These are phyloP conservation scores for Meyerozyma sp. DNA, from an alignment of 1,139 yeast species.

Conservation along the genomic window DNA sequence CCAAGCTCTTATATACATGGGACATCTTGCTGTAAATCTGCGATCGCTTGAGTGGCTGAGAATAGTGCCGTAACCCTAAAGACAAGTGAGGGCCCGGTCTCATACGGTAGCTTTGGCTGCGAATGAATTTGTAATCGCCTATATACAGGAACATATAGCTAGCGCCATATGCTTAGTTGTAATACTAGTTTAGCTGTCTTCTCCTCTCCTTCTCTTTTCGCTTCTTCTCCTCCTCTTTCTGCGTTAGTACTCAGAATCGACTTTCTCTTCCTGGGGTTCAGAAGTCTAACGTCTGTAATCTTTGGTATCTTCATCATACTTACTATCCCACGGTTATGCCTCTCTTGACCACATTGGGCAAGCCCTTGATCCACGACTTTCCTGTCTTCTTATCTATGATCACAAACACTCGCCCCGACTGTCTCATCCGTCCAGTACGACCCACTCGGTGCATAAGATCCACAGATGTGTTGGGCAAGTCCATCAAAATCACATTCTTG, in stretches of 20 bases:
- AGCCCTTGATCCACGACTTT: conserved; percentile 79
- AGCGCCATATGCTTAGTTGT: no score
- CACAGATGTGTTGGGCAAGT: conserved; percentile 77
- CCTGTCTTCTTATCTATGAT: conserved; percentile 60
- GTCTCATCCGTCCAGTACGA: conserved; percentile 90
- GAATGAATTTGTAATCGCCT: not conserved
- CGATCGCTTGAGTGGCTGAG: conserved; percentile 4
- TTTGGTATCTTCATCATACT: conserved; percentile 13
- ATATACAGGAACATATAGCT: not conserved
- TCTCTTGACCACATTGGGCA: conserved; percentile 64
- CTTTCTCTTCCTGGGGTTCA: conserved; percentile 15
- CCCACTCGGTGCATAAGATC: conserved; percentile 92
- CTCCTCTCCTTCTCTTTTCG: no score
- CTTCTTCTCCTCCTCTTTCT: no score
- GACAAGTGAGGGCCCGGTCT: not conserved
- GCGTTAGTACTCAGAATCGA: conserved; percentile 4
- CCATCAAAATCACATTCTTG: conserved; percentile 77
- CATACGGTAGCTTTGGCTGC: not conserved
- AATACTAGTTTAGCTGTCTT: no score
- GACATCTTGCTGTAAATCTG: conserved; percentile 5
- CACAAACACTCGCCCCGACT: conserved; percentile 80
- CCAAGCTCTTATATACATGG: not conserved
- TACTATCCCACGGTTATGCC: conserved; percentile 36
- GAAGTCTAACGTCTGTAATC: conserved; percentile 29
- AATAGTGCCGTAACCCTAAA: not conserved